These are phyloP conservation scores for Lepidium didymum DNA, from an alignment of 345 rosid genomes.

Conservation along the genomic window DNA sequence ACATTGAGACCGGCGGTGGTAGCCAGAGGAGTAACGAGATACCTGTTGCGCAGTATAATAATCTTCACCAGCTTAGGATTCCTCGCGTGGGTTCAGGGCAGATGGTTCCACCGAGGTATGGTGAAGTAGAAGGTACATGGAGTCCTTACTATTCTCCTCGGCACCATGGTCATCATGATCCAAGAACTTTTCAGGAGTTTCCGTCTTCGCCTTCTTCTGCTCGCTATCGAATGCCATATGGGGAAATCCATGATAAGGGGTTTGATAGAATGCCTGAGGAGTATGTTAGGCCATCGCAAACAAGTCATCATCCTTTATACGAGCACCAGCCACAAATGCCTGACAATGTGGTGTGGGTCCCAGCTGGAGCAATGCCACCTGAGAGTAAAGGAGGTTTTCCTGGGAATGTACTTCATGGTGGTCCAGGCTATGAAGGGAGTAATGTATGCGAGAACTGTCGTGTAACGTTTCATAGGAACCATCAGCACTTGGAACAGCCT, in stretches of 20 bases:
- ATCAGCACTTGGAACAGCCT: slow-evolving; percentile 54
- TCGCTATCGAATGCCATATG: slow-evolving; percentile 53
- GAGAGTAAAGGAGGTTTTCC: slow-evolving; percentile 72
- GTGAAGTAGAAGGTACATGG: slow-evolving; percentile 63
- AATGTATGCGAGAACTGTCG: slow-evolving; percentile 60
- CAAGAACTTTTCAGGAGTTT: slow-evolving; percentile 54
- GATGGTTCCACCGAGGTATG: slow-evolving; percentile 51
- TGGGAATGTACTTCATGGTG: slow-evolving; percentile 51
- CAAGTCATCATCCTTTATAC: slow-evolving; percentile 42
- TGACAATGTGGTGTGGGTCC: slow-evolving; percentile 72
- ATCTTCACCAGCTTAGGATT: slow-evolving; percentile 40
- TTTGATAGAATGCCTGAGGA: slow-evolving; percentile 73
- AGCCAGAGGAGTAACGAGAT: slow-evolving; percentile 54
- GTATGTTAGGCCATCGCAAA: slow-evolving; percentile 44
- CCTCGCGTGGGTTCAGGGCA: slow-evolving; percentile 39
- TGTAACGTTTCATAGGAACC: slow-evolving; percentile 49
- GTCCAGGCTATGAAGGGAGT: slow-evolving; percentile 57
- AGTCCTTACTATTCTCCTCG: slow-evolving; percentile 72
- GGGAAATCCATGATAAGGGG: slow-evolving; percentile 54
- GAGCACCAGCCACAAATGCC: slow-evolving; percentile 55
- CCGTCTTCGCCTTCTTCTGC: slow-evolving; percentile 80
- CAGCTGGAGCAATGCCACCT: slow-evolving; percentile 47
- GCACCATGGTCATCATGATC: slow-evolving; percentile 73
- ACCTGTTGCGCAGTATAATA: slow-evolving; percentile 43
- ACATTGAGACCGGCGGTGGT: slow-evolving; percentile 47